A percentile compares a stretch with the other conserved stretches of the same genome.
These are phyloP conservation scores for Pythium pectinolyticum DNA, from an alignment of 352 stramenopile genomes.

Conservation along the genomic window DNA sequence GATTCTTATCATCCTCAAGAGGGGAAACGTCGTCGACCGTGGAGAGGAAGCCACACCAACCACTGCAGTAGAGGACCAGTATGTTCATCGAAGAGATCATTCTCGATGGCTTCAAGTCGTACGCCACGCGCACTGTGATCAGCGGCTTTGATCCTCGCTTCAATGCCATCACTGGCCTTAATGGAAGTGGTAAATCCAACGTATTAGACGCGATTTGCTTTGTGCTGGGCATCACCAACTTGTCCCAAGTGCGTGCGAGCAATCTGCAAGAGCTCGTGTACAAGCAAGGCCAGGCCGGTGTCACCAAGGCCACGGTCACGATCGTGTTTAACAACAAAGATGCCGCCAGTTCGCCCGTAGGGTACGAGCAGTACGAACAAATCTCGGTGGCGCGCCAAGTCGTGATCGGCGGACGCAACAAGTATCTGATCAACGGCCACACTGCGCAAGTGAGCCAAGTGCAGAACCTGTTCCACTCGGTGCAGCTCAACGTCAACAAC, in stretches of 20 bases:
- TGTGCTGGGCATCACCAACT: slow-evolving; percentile 99
- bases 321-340: slow-evolving; percentile 99
- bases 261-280: slow-evolving; percentile 99
- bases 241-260: slow-evolving; percentile 97
- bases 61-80: no score
- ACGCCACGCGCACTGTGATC: slow-evolving; percentile 98
- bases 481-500: slow-evolving; percentile 99
- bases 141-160: slow-evolving; percentile 99
- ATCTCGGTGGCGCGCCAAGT: slow-evolving; percentile 99
- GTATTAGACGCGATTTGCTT: slow-evolving; percentile 99
- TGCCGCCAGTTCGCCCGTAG: slow-evolving; percentile 88
- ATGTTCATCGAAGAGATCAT: slow-evolving; percentile 99
- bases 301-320: slow-evolving; percentile 99
- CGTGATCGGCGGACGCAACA: slow-evolving; percentile 98
- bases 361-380: slow-evolving; percentile 98
- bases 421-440: slow-evolving; percentile 99
- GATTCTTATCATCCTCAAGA: no score
- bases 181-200: slow-evolving; percentile 99
- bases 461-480: slow-evolving; percentile 99
- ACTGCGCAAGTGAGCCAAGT: slow-evolving; percentile 97
- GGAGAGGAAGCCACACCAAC: no score
- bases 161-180: slow-evolving; percentile 99
- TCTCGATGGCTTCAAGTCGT: slow-evolving; percentile 99
- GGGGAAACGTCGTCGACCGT: no score
- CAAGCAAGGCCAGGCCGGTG: slow-evolving; percentile 99